Evolutionary conservation across 176 grass and related monocot species (phyloP), one percentile per base, ranked within the genome.

Genomic region (Rhynchospora tenuis): DNA sequence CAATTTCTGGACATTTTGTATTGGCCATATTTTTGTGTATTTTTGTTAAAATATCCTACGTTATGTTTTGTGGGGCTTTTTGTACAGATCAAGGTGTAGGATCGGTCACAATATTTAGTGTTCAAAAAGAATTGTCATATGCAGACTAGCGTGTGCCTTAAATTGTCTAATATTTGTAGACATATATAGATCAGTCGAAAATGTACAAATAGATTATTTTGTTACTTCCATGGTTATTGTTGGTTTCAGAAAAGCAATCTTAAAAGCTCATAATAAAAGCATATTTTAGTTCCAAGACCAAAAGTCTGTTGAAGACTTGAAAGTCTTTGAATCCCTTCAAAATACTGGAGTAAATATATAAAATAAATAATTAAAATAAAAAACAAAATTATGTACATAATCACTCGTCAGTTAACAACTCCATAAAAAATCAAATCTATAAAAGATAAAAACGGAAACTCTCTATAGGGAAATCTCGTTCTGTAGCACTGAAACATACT

Each of bases 41-140:
- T 74, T 74, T 23, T 74, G 12, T 74, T 52, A 45, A 60, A 44
- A 46, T 46, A 26, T 82, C 51, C 31, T 42, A 12, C 5, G 45
- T n/a, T 16, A 63, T 5, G 38, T 82, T 38, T 81, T 82, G 59
- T 61, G 55, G 11, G 58, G 56, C 29, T 15, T 59, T 78, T 58
- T 80, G 58, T 80, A 80, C 78, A 80, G 78, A 82, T 59, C 58
- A 59, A 82, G 59, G 50, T 46, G 14, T 66, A 63, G 54, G 79
- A 26, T 47, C 14, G 19, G 43, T 81, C 43, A 48, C 79, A 63
- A 38, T 61, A 22, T 45, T 82, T 47, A 64, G 61, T n/a, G 64
- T 14, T 80, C 6, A 38, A 58, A 58, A 24, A 65, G 13, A 64
- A 22, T 48, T 63, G 61, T 7, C 59, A 64, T 38, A 27, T 63